Conservation (phyloP, 805 yeast species). For the Schwanniomyces polymorphus region DNA sequence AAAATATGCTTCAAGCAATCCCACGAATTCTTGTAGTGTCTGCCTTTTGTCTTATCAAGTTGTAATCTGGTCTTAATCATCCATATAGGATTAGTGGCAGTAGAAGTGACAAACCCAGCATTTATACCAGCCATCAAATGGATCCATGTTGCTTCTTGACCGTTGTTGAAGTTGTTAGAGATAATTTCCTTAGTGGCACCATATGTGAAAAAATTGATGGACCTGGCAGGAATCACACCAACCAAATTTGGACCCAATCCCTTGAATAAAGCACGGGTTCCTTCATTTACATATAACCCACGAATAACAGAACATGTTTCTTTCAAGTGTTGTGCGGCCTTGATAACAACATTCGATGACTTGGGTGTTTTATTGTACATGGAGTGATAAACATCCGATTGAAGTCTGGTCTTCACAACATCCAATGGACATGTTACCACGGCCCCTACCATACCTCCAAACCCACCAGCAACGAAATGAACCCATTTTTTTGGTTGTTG, state of each 20-base stretch:
- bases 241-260: slow-evolving; percentile 96
- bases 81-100: slow-evolving; percentile 99
- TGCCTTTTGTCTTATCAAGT: slow-evolving; percentile 69
- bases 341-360: slow-evolving; percentile 36
- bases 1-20: slow-evolving; percentile 77
- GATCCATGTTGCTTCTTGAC: slow-evolving; percentile 78
- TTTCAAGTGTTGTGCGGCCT: slow-evolving; percentile 66
- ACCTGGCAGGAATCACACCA: slow-evolving; percentile 97
- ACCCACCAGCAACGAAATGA: slow-evolving; percentile 86
- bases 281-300: slow-evolving; percentile 73
- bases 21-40: slow-evolving; percentile 76
- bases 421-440: slow-evolving; percentile 92
- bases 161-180: slow-evolving; percentile 65
- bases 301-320: slow-evolving; percentile 78
- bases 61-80: slow-evolving; percentile 91
- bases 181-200: slow-evolving; percentile 86
- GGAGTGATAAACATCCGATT: slow-evolving; percentile 76
- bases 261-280: slow-evolving; percentile 81
- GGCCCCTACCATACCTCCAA: slow-evolving; percentile 99
- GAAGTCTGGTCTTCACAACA: slow-evolving; percentile 92
- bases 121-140: slow-evolving; percentile 83
- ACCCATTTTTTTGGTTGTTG: slow-evolving; percentile 49
- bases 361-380: slow-evolving; percentile 51
- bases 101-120: slow-evolving; percentile 93
- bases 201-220: slow-evolving; percentile 94